A percentile compares a stretch with the other conserved stretches of the same genome.
phyloP scores from a whole-genome alignment of 1,284 basidiomycete genomes.

The Spongiforma sp. region DNA sequence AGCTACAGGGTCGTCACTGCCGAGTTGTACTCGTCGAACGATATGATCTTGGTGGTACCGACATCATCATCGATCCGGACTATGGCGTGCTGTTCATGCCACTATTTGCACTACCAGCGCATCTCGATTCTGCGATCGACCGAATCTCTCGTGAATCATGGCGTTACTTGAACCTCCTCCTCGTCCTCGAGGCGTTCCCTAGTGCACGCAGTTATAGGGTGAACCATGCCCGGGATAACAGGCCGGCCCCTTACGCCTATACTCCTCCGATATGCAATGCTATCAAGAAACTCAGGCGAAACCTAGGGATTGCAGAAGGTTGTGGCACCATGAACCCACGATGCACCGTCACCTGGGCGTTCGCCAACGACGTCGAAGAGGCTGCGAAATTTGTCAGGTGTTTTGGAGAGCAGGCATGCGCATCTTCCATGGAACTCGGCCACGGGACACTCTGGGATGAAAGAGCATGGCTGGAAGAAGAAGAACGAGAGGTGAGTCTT shows the following conservation, averaged over 20 bases:
- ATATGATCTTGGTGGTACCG: slow-evolving; percentile 54
- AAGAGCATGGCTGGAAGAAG: slow-evolving; percentile 61
- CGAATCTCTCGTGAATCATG: slow-evolving; percentile 52
- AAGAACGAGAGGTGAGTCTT: slow-evolving; percentile 52
- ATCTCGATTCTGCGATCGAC: slow-evolving; percentile 46
- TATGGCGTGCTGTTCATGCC: slow-evolving; percentile 61
- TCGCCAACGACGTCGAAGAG: slow-evolving; percentile 61
- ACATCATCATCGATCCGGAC: slow-evolving; percentile 63
- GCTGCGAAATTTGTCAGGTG: slow-evolving; percentile 57
- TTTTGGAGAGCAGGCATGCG: slow-evolving; percentile 62
- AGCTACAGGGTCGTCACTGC: slow-evolving; percentile 49
- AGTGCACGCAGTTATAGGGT: slow-evolving; percentile 40
- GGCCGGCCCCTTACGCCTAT: slow-evolving; percentile 46
- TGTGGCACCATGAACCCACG: slow-evolving; percentile 50
- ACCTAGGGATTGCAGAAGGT: slow-evolving; percentile 63
- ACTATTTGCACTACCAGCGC: slow-evolving; percentile 60
- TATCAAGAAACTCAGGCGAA: slow-evolving; percentile 64
- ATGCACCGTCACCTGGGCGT: slow-evolving; percentile 56
- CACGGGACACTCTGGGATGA: slow-evolving; percentile 54
- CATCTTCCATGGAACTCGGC: slow-evolving; percentile 45
- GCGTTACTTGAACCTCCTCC: slow-evolving; percentile 57
- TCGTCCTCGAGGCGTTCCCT: slow-evolving; percentile 72
- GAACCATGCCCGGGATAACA: slow-evolving; percentile 21
- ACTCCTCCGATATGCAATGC: slow-evolving; percentile 69
- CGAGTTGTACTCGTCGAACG: slow-evolving; percentile 66